Evolutionary conservation across 176 grass and related monocot species (phyloP).

Genomic region (Coix lacrymajobi): DNA sequence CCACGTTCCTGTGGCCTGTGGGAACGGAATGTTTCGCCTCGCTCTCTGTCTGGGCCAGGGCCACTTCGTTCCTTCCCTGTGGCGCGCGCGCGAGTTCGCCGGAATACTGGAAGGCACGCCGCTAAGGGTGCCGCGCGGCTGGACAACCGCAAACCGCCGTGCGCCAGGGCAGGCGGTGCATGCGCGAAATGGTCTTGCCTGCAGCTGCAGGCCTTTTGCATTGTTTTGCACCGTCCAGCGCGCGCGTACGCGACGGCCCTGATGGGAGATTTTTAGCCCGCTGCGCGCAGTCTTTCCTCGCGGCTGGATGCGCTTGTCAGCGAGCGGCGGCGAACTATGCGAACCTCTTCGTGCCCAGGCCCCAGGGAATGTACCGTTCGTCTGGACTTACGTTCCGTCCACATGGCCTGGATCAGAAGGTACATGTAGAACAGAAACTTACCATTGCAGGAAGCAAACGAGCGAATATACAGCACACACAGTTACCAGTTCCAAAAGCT

Average conservation of each 20-base stretch:
- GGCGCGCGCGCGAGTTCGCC: not conserved
- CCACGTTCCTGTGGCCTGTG: slow-evolving; percentile 1
- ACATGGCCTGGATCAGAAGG: not conserved
- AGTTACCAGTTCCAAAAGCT: not conserved
- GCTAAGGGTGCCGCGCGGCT: no score
- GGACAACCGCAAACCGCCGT: not conserved
- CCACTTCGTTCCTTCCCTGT: not conserved
- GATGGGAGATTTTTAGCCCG: not conserved
- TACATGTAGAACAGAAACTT: not conserved
- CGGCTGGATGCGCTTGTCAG: slow-evolving; percentile 16
- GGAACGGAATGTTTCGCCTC: not conserved
- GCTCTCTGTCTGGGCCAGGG: not conserved
- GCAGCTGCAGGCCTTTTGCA: not conserved
- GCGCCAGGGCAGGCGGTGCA: not conserved
- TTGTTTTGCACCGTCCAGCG: not conserved
- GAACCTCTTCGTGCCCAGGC: not conserved
- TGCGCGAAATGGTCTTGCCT: not conserved
- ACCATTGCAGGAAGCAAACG: not conserved
- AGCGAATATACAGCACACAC: no score
- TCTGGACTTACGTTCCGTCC: not conserved
- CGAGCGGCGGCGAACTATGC: slow-evolving; percentile 5
- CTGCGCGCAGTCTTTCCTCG: not conserved
- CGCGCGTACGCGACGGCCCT: not conserved
- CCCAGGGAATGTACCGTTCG: not conserved
- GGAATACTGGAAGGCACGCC: not conserved